Conservation (phyloP, 1,284 basidiomycete species). For the Rhodotorula sp. region DNA sequence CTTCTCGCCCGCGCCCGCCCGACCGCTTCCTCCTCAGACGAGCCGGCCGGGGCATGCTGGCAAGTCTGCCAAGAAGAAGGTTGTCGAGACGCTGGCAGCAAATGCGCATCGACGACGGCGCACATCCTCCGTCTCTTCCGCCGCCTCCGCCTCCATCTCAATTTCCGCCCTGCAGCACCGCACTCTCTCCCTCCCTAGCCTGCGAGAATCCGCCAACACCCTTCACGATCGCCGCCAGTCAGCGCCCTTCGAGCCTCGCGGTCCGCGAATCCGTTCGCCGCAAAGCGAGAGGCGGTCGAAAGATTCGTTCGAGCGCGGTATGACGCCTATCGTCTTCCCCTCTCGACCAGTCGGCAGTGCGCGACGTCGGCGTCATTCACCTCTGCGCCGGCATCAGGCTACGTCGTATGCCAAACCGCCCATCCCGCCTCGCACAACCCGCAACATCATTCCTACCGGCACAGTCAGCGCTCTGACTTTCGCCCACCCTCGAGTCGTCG, state of each 20-base stretch:
- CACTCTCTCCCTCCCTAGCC: neutral
- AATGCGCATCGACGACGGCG: too few relatives aligned
- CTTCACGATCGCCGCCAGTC: neutral
- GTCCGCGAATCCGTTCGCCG: slow-evolving; percentile 1
- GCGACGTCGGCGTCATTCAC: neutral
- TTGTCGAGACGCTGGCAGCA: too few relatives aligned
- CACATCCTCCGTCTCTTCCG: neutral
- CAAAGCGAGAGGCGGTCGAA: neutral
- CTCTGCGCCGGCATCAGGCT: neutral
- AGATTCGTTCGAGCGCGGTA: neutral
- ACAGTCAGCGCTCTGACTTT: neutral
- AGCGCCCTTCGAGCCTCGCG: neutral
- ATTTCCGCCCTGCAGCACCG: neutral
- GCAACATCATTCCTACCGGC: neutral
- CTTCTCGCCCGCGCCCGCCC: neutral
- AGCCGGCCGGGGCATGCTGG: neutral
- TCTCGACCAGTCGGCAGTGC: neutral
- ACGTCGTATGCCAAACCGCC: neutral
- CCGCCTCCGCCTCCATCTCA: neutral
- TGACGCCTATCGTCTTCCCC: neutral
- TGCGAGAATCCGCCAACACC: neutral
- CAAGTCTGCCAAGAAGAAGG: neutral
- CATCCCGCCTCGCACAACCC: neutral
- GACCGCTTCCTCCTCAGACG: neutral
- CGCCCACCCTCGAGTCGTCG: slow-evolving; percentile 8